These are phyloP conservation scores for Colletotrichum orbiculare DNA, from an alignment of 2,329 filamentous ascomycete species.

Conservation along the genomic window DNA sequence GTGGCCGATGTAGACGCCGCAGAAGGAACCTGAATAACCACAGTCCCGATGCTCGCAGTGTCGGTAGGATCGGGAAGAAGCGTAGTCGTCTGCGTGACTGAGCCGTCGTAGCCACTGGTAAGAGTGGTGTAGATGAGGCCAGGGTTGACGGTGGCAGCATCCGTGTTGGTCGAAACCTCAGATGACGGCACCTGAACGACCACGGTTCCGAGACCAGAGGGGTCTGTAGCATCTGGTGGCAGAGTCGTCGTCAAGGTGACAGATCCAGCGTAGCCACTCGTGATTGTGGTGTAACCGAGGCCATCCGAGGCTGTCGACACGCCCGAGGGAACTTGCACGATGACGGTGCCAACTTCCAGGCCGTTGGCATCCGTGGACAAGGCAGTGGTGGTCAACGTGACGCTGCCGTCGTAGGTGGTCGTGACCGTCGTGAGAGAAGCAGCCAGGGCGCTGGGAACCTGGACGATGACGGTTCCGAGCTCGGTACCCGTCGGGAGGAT, in stretches of 20 bases:
- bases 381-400: background rate
- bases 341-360: background rate
- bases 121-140: background rate
- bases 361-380: background rate
- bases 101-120: slow-evolving; percentile 1
- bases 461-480: slow-evolving; percentile 15
- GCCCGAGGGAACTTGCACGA: background rate
- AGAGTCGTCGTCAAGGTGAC: background rate
- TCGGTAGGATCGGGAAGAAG: background rate
- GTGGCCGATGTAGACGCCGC: background rate
- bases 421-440: slow-evolving; percentile 1
- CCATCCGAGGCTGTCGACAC: background rate
- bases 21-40: background rate
- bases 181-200: background rate
- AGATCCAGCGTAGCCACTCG: background rate
- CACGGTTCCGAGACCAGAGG: background rate
- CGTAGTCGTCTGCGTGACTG: background rate
- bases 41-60: background rate
- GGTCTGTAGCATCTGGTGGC: background rate
- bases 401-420: background rate
- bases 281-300: background rate
- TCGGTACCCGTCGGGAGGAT: slow-evolving; percentile 1
- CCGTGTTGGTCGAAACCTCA: background rate
- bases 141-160: background rate
- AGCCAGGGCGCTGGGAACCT: slow-evolving; percentile 6